phyloP scores from a whole-genome alignment of 768 basidiomycete genomes.

The Serendipita vermifera region DNA sequence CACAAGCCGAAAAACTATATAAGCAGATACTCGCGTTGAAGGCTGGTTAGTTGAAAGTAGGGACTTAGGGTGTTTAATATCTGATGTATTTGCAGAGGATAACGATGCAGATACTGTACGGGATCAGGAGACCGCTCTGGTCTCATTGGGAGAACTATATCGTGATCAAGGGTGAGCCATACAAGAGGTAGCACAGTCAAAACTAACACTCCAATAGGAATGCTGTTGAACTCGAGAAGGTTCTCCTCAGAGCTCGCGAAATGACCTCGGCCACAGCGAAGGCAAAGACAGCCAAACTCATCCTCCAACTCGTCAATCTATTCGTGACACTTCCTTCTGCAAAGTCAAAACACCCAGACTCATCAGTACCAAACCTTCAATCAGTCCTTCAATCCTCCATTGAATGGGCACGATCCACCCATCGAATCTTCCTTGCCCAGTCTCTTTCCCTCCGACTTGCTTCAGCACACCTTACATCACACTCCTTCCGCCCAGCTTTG shows the following conservation, averaged over 20 bases:
- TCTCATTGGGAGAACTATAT: conserved; percentile 78
- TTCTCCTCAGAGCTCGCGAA: conserved; percentile 67
- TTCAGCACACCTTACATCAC: conserved; percentile 40
- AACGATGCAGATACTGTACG: conserved; percentile 37
- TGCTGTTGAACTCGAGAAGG: conserved; percentile 69
- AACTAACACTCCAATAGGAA: conserved; percentile 38
- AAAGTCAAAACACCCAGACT: not conserved
- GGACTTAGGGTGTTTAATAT: too few relatives aligned
- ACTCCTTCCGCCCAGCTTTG: conserved; percentile 67
- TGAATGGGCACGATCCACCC: conserved; percentile 2
- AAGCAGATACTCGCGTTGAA: conserved; percentile 46
- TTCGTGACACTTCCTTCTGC: conserved; percentile 42
- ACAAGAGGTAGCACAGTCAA: not conserved
- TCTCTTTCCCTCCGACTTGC: conserved; percentile 9
- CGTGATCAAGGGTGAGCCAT: conserved; percentile 62
- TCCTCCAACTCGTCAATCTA: conserved; percentile 78
- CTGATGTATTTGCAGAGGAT: conserved; percentile 22
- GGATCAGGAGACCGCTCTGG: conserved; percentile 74
- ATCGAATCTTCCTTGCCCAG: conserved; percentile 7
- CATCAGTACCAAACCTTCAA: conserved; percentile 26
- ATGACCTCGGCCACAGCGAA: conserved; percentile 84
- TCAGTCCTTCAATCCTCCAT: not conserved
- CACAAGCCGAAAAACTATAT: conserved; percentile 61
- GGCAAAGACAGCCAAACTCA: conserved; percentile 93
- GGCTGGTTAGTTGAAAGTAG: conserved; percentile 10